Conservation (phyloP, 306 rosid genomes). For the Amphicarpaea edgeworthii region DNA sequence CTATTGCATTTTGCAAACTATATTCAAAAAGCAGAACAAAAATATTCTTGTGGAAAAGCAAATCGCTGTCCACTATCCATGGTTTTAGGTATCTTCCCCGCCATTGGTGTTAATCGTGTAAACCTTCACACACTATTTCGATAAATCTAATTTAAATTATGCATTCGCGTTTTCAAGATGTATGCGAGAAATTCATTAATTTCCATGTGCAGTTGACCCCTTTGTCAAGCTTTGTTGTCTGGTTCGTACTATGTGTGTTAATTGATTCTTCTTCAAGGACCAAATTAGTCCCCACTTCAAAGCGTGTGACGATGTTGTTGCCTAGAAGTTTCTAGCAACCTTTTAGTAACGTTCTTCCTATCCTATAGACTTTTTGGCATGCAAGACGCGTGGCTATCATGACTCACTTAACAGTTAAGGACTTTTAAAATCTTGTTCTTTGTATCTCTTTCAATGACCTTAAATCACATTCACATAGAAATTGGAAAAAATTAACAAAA, state of each 20-base stretch:
- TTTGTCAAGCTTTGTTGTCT: constrained; percentile 25
- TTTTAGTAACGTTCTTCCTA: constrained; percentile 31
- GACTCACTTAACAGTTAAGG: constrained; percentile 16
- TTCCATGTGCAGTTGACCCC: constrained; percentile 29
- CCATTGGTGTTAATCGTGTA: constrained; percentile 12
- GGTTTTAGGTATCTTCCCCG: constrained; percentile 10
- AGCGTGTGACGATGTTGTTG: constrained; percentile 25
- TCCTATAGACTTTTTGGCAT: constrained; percentile 24
- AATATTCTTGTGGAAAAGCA: constrained; percentile 35
- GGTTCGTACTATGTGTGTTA: not conserved
- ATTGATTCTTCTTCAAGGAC: constrained; percentile 7
- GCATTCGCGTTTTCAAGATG: too few species aligned
- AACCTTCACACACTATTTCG: not conserved
- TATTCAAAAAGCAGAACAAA: constrained; percentile 5
- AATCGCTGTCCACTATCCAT: constrained; percentile 21
- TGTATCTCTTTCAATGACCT: not conserved
- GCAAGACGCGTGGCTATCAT: constrained; percentile 38
- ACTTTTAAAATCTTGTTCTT: not conserved
- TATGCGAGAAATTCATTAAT: not conserved
- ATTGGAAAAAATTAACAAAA: not conserved
- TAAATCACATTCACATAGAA: constrained; percentile 35
- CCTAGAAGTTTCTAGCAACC: constrained; percentile 47
- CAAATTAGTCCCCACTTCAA: constrained; percentile 35
- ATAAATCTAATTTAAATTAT: not conserved
- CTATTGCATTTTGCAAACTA: constrained; percentile 21